Base-by-base conservation (phyloP, 495 filamentous ascomycete species). In the Diplogelasinospora grovesii region DNA sequence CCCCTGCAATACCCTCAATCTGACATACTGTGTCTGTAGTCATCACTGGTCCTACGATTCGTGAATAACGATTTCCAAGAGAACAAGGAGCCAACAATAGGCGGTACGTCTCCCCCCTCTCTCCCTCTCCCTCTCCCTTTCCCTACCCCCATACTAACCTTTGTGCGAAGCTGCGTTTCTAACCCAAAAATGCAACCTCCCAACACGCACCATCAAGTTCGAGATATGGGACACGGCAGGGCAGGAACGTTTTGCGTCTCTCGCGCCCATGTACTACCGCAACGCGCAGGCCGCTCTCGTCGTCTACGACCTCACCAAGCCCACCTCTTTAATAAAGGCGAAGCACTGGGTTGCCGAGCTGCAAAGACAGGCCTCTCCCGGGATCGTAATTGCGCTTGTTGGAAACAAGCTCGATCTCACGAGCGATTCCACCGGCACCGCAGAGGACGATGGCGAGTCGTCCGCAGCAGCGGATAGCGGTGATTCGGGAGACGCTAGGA, bases 31-130 rank as follows among this genome's bases (percentile, higher is more conserved):
- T 20, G 14, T 26, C 28, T 43, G 44, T 47, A 98, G 92, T 97
- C 93, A 26, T 98, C 92, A 27, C 82, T 98, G 36, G 92, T 98
- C 39, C 78, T 98, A 51, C 87, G 92, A 54, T 98, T 98, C 61
- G 92, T 98, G 59, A 98, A 97, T 76, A 89, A 98, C 69, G 92
- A 97, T 68, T 98, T 97, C 56, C 92, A 98, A 71, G 93, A 97
- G 67, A 98, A 98, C 64, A 98, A 98, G 72, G 92, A 98, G 60
- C 92, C 92, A 30, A 98, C 92, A 38, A 98, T 98, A 71, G 92
- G 92, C 72, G 90, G 90, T 94, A 78, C 56, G 79, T 41, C 40
- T 39, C 41, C 37, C 4, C 29, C 39, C 41, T n/a, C 14, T 14
- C 10, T 11, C 28, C 18, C 26, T 49, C 34, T 31, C 24, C 35